These are phyloP conservation scores for Plasmodium cynomolgi DNA, from an alignment of 169 alveolate genomes.

Conservation along the genomic window DNA sequence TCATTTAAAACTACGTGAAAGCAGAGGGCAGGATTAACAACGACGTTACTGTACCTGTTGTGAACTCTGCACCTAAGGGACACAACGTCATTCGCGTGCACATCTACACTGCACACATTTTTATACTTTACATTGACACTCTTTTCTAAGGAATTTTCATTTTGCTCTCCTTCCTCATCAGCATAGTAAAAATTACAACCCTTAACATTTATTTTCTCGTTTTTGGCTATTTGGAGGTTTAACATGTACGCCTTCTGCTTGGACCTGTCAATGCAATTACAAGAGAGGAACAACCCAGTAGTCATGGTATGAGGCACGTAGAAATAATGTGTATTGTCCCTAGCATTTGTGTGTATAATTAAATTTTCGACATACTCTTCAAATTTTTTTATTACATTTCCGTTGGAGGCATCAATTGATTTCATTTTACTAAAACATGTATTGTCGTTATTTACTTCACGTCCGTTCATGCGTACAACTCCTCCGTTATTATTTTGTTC, in stretches of 20 bases:
- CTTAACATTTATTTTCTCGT: not conserved
- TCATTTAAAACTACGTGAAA: slow-evolving; percentile 21
- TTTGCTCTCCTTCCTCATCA: not conserved
- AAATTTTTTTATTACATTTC: not conserved
- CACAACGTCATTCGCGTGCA: not conserved
- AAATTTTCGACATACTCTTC: not conserved
- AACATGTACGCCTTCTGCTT: slow-evolving; percentile 8
- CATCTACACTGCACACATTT: slow-evolving; percentile 5
- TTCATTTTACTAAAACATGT: slow-evolving; percentile 10
- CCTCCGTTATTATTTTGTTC: not conserved
- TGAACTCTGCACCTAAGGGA: not conserved
- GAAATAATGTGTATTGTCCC: not conserved
- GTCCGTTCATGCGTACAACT: not conserved
- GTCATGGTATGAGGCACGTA: not conserved
- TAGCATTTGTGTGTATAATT: not conserved
- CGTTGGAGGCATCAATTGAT: not conserved
- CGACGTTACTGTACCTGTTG: not conserved
- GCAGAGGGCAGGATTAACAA: slow-evolving; percentile 13
- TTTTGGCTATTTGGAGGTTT: slow-evolving; percentile 2
- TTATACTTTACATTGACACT: not conserved
- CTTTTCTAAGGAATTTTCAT: not conserved
- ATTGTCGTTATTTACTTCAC: not conserved
- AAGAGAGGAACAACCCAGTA: not conserved
- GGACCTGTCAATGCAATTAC: slow-evolving; percentile 26
- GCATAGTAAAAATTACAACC: slow-evolving; percentile 33